Evolutionary conservation across 108 stramenopile species (phyloP), one percentile per base, ranked within the genome.

Genomic region (Nannochloropsis salina): DNA sequence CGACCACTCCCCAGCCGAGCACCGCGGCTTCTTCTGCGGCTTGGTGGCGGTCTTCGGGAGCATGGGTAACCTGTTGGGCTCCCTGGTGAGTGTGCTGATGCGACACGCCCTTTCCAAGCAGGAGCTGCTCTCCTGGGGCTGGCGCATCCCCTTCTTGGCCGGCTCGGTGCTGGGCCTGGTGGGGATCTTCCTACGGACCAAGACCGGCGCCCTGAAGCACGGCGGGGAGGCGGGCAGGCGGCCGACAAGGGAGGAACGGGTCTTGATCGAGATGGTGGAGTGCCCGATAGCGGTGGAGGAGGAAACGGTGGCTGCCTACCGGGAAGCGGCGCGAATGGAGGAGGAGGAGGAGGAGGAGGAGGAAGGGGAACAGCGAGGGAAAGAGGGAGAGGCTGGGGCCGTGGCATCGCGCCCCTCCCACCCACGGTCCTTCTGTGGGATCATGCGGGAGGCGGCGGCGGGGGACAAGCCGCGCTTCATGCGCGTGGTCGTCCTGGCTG

Each of bases 101-200:
- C 61, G 61, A 74, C 61, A 74, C 20, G 61, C 61, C 3, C 15
- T 74, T 1, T n/a, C 61, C 15, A n/a, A 74, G 4, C 20, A 44
- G 42, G 20, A 82, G 20, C 9, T 82, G 44, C 15, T 82, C 20
- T n/a, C 20, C 82, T 82, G 82, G 82, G 82, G 82, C 44, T 82
- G 82, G 82, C 82, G 82, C 2, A 82, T 82, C 21, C 82, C 82
- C 2, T 82, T 82, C 8, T 82, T 82, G 44, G 20, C 82, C 2
- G 42, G 44, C 42, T 82, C 44, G 8, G 42, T 82, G 44, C 42
- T 82, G 21, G 82, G 82, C 2, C 20, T 82, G 15, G 82, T 82
- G 82, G 82, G 44, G 20, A 44, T 45, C 44, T 82, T 82, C 8
- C 82, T 82, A 15, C 15, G 82, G 6, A 74, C 61, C 61, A 15